These are phyloP conservation scores for Candida peoriensis DNA, from an alignment of 805 yeast genomes.

Conservation along the genomic window DNA sequence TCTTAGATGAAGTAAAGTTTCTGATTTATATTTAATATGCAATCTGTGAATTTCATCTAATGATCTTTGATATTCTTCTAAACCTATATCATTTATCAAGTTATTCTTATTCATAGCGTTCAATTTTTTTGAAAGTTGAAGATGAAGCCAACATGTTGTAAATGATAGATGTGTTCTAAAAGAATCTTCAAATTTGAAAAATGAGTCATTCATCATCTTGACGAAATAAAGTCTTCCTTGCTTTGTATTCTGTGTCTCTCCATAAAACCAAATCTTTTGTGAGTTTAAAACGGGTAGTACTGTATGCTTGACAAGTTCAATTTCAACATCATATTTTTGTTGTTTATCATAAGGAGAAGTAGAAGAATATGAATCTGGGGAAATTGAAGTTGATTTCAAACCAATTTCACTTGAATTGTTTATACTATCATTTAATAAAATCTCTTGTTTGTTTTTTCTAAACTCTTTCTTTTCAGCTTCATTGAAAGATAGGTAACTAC, in stretches of 20 bases:
- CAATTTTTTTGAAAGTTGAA: conserved; percentile 14
- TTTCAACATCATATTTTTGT: neutral
- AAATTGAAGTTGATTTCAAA: too few species aligned
- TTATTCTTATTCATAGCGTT: conserved; percentile 1
- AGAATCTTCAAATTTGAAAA: conserved; percentile 4
- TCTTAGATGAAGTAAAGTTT: conserved; percentile 9
- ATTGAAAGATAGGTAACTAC: conserved; percentile 21
- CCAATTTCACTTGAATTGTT: neutral
- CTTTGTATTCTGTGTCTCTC: conserved; percentile 8
- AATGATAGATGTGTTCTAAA: conserved; percentile 8
- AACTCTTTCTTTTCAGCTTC: conserved; percentile 17
- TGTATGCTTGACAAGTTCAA: conserved; percentile 12
- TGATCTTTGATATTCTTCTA: neutral
- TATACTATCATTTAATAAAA: conserved; percentile 2
- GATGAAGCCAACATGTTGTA: conserved; percentile 13
- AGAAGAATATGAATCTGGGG: conserved; percentile 2
- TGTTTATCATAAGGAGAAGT: conserved; percentile 1
- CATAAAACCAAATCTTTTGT: conserved; percentile 8
- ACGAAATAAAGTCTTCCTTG: conserved; percentile 9
- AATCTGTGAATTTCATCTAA: conserved; percentile 4
- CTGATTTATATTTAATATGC: conserved; percentile 6
- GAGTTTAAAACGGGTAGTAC: conserved; percentile 7
- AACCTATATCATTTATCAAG: conserved; percentile 1
- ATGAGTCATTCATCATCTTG: conserved; percentile 9
- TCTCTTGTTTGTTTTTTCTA: conserved; percentile 6